Conservation (phyloP, 2,329 filamentous ascomycete species). For the Alternaria rosae region DNA sequence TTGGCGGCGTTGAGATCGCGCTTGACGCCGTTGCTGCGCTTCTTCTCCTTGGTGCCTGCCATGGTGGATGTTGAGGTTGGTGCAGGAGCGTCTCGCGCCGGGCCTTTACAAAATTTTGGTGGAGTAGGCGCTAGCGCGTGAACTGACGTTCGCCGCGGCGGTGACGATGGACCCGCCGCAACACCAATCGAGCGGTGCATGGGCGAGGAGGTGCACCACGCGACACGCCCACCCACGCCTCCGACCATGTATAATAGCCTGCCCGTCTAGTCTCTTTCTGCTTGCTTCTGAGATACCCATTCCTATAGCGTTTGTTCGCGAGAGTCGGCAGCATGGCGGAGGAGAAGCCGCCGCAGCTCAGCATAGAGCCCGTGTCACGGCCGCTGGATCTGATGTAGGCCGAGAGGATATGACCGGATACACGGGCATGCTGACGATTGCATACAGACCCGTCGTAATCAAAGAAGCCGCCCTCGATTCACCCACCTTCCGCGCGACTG, state of each 20-base stretch:
- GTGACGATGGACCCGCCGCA: slow-evolving; percentile 25
- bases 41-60: slow-evolving; percentile 35
- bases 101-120: slow-evolving; percentile 34
- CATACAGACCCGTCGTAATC: slow-evolving; percentile 75
- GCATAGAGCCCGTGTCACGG: slow-evolving; percentile 50
- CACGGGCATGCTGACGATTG: slow-evolving; percentile 13
- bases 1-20: slow-evolving; percentile 28
- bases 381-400: slow-evolving; percentile 54
- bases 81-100: slow-evolving; percentile 9
- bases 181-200: slow-evolving; percentile 14
- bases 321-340: slow-evolving; percentile 43
- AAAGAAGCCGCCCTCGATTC: slow-evolving; percentile 97
- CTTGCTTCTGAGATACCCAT: slow-evolving; percentile 11
- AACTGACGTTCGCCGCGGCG: slow-evolving; percentile 31
- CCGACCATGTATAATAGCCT: slow-evolving; percentile 28
- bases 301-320: neutral
- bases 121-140: slow-evolving; percentile 28
- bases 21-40: slow-evolving; percentile 33
- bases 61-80: slow-evolving; percentile 20
- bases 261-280: slow-evolving; percentile 23
- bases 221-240: slow-evolving; percentile 12
- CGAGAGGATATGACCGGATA: neutral
- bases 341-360: slow-evolving; percentile 38
- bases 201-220: slow-evolving; percentile 15
- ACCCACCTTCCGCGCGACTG: slow-evolving; percentile 89